phyloP scores from a whole-genome alignment of 139 green algal genomes.

The Penium margaritaceum region DNA sequence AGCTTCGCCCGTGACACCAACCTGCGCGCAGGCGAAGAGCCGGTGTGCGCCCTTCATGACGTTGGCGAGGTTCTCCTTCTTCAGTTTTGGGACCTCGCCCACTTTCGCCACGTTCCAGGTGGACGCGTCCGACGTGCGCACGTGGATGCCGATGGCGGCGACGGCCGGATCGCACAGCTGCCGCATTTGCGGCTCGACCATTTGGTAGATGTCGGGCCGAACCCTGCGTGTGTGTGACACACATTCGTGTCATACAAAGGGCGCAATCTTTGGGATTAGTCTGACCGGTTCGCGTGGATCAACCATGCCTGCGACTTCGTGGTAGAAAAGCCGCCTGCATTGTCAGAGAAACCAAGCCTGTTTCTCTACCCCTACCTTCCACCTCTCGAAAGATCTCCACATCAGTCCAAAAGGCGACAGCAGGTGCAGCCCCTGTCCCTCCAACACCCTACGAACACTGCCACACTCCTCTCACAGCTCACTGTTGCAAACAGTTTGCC shows the following conservation, averaged over 20 bases:
- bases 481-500: neutral
- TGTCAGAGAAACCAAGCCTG: too few relatives aligned
- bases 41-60: neutral
- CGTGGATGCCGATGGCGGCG: conserved; percentile 1
- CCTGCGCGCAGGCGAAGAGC: conserved; percentile 3
- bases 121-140: neutral
- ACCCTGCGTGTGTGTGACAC: neutral
- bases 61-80: neutral
- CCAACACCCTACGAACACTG: too few relatives aligned
- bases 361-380: too few relatives aligned
- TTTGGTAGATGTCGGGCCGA: neutral
- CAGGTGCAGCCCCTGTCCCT: too few relatives aligned
- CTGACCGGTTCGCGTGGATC: neutral
- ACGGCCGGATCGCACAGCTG: neutral
- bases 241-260: neutral
- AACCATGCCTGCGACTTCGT: too few relatives aligned
- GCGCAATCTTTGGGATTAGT: neutral
- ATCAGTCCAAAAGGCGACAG: too few relatives aligned
- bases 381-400: too few relatives aligned
- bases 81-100: neutral
- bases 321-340: too few relatives aligned
- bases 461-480: too few relatives aligned
- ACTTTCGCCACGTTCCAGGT: neutral
- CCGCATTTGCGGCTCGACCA: neutral
- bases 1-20: too few relatives aligned